A percentile compares a stretch with the other conserved stretches of the same genome.
Evolutionary conservation across 2,329 filamentous ascomycete species (phyloP).

Genomic region (Trichoderma breve): DNA sequence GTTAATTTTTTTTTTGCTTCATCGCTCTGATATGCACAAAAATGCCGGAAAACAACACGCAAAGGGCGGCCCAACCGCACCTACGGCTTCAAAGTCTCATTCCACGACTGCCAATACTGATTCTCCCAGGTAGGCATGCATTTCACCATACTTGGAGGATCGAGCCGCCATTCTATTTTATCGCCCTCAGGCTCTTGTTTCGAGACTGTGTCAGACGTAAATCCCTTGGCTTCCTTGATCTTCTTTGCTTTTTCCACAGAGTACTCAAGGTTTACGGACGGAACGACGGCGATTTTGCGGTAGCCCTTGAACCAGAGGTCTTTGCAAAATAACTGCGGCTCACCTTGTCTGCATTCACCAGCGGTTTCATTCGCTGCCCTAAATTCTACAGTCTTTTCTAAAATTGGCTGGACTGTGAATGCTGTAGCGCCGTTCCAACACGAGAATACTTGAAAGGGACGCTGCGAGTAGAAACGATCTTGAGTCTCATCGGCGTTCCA

Average conservation of each 20-base stretch:
- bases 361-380: background rate
- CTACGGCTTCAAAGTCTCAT: constrained; percentile 16
- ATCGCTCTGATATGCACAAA: background rate
- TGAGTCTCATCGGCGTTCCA: constrained; percentile 45
- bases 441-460: constrained; percentile 58
- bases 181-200: constrained; percentile 29
- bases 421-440: constrained; percentile 60
- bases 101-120: constrained; percentile 44
- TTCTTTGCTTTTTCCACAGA: constrained; percentile 41
- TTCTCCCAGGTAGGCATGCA: constrained; percentile 45
- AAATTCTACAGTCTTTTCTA: constrained; percentile 44
- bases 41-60: background rate
- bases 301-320: constrained; percentile 53
- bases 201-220: constrained; percentile 37
- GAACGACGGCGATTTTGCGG: constrained; percentile 54
- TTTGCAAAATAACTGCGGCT: constrained; percentile 56
- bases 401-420: constrained; percentile 47
- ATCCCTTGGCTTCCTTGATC: constrained; percentile 52
- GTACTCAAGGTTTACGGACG: constrained; percentile 55
- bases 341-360: constrained; percentile 53
- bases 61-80: background rate
- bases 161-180: constrained; percentile 41
- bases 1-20: background rate
- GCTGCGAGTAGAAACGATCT: constrained; percentile 32
- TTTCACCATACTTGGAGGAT: constrained; percentile 46